Conservation (phyloP, 2,329 filamentous ascomycete species). For the Periglandula ipomoeae region DNA sequence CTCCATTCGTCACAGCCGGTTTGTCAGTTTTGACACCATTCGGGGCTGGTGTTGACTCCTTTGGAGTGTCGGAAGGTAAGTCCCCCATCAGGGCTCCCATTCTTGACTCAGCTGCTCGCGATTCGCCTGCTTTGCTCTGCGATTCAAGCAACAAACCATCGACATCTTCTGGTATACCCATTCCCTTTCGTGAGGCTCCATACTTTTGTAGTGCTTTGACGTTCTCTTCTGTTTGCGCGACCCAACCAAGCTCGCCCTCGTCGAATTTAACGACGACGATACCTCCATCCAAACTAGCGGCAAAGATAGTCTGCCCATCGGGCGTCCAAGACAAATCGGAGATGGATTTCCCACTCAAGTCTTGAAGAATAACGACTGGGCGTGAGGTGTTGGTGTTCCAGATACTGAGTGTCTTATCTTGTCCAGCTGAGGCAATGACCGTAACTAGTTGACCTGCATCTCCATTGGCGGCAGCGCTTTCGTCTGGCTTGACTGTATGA, state of each 20-base stretch:
- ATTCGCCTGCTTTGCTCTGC: constrained; percentile 82
- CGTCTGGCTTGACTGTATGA: constrained; percentile 56
- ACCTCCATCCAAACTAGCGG: constrained; percentile 81
- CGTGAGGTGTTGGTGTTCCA: constrained; percentile 97
- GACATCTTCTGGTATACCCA: constrained; percentile 87
- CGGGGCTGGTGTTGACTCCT: constrained; percentile 35
- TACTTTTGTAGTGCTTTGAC: constrained; percentile 90
- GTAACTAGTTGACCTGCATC: constrained; percentile 54
- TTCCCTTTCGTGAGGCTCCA: constrained; percentile 75
- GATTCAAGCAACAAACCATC: constrained; percentile 83
- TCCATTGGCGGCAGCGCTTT: constrained; percentile 38
- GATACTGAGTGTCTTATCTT: constrained; percentile 90
- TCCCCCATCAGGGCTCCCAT: constrained; percentile 99
- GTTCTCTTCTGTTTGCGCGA: constrained; percentile 78
- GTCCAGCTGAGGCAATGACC: constrained; percentile 91
- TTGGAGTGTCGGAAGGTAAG: constrained; percentile 44
- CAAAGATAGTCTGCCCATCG: constrained; percentile 78
- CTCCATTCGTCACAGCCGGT: constrained; percentile 28
- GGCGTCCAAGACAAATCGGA: constrained; percentile 92
- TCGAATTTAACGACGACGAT: constrained; percentile 78
- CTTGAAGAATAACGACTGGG: constrained; percentile 82
- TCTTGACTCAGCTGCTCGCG: constrained; percentile 80
- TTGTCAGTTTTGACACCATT: constrained; percentile 43
- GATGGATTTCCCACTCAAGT: constrained; percentile 82
- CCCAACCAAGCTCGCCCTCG: constrained; percentile 80